A percentile compares a stretch with the other conserved stretches of the same genome.
Conservation (phyloP, 768 basidiomycete species). For the Harrya chromipes region DNA sequence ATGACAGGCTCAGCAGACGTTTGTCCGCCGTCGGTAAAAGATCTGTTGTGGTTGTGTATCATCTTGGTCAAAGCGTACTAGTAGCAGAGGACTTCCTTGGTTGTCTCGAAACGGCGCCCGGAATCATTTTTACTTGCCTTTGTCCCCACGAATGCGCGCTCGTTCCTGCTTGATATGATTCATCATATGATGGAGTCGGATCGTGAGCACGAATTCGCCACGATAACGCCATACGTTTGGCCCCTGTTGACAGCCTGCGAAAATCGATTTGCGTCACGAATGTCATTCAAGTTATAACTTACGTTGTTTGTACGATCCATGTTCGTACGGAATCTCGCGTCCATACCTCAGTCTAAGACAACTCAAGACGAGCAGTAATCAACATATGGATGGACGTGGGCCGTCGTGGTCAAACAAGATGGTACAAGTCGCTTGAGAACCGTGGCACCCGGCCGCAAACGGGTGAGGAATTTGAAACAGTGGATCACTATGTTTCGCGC, state of each 20-base stretch:
- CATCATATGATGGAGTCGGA: neutral
- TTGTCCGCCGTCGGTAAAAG: neutral
- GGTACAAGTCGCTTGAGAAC: constrained; percentile 15
- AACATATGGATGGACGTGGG: neutral
- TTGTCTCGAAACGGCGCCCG: too few species aligned
- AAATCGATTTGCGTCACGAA: neutral
- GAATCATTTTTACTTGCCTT: constrained; percentile 9
- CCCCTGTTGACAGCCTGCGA: constrained; percentile 10
- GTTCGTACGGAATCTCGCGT: too few species aligned
- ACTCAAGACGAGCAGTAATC: neutral
- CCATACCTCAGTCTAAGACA: too few species aligned
- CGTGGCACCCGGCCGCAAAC: neutral
- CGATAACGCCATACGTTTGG: constrained; percentile 19
- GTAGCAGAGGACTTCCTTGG: too few species aligned
- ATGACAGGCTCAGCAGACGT: neutral
- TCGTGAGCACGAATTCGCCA: constrained; percentile 13
- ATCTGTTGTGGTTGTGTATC: neutral
- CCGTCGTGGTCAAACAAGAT: constrained; percentile 19
- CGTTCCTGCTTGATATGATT: constrained; percentile 1
- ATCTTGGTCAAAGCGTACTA: neutral
- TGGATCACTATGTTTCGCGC: neutral
- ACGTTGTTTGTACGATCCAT: too few species aligned
- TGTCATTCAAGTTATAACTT: too few species aligned
- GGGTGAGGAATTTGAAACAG: constrained; percentile 13
- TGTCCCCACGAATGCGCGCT: constrained; percentile 1